Conservation (phyloP, 2,329 filamentous ascomycete genomes). For the Fusarium decemcellulare region DNA sequence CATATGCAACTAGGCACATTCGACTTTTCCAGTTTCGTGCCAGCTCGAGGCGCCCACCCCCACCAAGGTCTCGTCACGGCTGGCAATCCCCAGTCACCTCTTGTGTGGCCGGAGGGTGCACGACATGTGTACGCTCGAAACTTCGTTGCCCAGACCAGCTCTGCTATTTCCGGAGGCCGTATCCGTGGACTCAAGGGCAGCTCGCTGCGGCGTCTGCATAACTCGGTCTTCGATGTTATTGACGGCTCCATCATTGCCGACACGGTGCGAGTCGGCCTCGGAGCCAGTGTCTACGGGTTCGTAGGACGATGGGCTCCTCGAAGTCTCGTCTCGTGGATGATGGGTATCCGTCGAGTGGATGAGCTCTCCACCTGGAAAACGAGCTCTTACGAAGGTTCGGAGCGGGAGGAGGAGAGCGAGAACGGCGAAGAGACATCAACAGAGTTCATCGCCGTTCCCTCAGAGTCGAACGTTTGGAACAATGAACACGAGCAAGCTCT, state of each 20-base stretch:
- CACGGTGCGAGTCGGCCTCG: slow-evolving; percentile 85
- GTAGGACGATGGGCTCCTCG: slow-evolving; percentile 86
- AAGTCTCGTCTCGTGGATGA: slow-evolving; percentile 90
- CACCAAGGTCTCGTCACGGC: slow-evolving; percentile 58
- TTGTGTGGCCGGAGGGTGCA: slow-evolving; percentile 75
- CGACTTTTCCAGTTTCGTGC: slow-evolving; percentile 80
- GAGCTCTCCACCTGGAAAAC: slow-evolving; percentile 69
- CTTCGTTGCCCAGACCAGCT: slow-evolving; percentile 69
- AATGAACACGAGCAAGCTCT: slow-evolving; percentile 60
- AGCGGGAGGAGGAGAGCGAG: slow-evolving; percentile 53
- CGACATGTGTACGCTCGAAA: slow-evolving; percentile 74
- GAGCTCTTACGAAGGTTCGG: slow-evolving; percentile 56
- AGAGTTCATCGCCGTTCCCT: slow-evolving; percentile 67
- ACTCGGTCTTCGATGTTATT: slow-evolving; percentile 91
- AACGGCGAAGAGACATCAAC: slow-evolving; percentile 49
- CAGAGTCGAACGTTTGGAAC: slow-evolving; percentile 58
- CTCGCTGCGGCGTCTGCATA: slow-evolving; percentile 83
- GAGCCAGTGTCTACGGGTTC: slow-evolving; percentile 86
- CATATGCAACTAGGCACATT: slow-evolving; percentile 94
- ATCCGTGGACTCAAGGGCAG: slow-evolving; percentile 76
- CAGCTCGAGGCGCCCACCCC: slow-evolving; percentile 53
- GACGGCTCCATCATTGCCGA: slow-evolving; percentile 73
- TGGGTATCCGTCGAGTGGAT: slow-evolving; percentile 79
- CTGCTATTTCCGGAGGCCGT: slow-evolving; percentile 69
- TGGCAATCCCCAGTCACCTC: slow-evolving; percentile 61